phyloP scores from a whole-genome alignment of 78 protist genomes.

The Dictyostelium firmibasis region DNA sequence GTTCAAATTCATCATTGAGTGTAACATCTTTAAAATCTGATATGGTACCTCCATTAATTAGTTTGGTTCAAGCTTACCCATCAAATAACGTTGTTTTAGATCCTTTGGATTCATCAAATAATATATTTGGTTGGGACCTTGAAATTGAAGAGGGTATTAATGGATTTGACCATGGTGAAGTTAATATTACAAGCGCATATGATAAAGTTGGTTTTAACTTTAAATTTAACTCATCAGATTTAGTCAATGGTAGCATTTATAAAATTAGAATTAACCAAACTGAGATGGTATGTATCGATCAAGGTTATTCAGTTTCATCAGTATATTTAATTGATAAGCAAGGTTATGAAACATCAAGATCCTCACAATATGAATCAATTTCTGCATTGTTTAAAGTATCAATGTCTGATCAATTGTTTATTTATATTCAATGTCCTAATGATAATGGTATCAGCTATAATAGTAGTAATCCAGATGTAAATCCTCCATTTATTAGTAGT shows the following conservation, averaged over 20 bases:
- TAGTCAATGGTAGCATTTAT: not conserved
- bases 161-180: slow-evolving; percentile 2
- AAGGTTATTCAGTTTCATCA: not conserved
- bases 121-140: not conserved
- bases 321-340: not conserved
- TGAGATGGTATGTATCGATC: not conserved
- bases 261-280: not conserved
- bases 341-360: not conserved
- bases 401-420: not conserved
- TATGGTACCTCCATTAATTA: not conserved
- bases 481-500: not conserved
- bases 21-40: not conserved
- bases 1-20: not conserved
- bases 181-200: not conserved
- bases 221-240: not conserved
- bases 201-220: not conserved
- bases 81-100: not conserved
- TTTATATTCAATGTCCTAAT: not conserved
- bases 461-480: not conserved
- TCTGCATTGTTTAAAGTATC: not conserved
- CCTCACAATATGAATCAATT: not conserved
- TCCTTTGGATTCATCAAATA: not conserved
- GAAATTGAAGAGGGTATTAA: not conserved
- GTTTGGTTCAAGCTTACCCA: not conserved
- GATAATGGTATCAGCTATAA: not conserved